These are phyloP conservation scores for Ophiocordyceps camponoti-saundersi DNA, from an alignment of 2,329 filamentous ascomycete genomes.

Conservation along the genomic window DNA sequence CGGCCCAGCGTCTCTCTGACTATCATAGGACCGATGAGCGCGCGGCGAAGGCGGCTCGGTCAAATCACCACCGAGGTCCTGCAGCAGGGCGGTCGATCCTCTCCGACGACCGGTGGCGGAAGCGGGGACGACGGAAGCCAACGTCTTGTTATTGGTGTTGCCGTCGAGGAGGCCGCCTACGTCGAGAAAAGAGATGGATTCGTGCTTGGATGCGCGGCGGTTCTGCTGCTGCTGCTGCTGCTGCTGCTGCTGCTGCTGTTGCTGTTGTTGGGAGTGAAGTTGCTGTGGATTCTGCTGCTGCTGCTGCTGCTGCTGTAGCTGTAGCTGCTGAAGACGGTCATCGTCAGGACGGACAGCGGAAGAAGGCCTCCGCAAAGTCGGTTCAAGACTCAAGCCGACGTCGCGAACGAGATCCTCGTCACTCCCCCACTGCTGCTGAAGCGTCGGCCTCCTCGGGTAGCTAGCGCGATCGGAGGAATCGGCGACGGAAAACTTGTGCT, in stretches of 20 bases:
- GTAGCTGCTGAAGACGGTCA: no score
- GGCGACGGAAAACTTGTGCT: constrained; percentile 56
- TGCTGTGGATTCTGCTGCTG: no score
- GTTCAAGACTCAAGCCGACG: constrained; percentile 51
- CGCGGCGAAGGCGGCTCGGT: neutral
- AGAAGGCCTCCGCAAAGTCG: constrained; percentile 26
- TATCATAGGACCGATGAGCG: constrained; percentile 6
- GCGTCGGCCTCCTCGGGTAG: constrained; percentile 25
- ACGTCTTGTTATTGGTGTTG: neutral
- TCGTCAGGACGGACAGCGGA: constrained; percentile 2
- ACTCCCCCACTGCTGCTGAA: constrained; percentile 62
- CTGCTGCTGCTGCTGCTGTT: no score
- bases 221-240: no score
- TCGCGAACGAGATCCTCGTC: constrained; percentile 80
- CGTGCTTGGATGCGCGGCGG: neutral
- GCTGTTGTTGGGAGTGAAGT: no score
- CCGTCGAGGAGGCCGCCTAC: constrained; percentile 57
- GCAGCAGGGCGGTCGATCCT: constrained; percentile 39
- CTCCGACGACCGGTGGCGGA: constrained; percentile 17
- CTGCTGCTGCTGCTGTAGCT: no score
- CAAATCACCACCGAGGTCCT: constrained; percentile 33
- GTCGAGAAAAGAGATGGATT: constrained; percentile 63
- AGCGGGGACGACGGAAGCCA: neutral
- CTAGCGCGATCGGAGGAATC: constrained; percentile 40
- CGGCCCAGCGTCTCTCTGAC: constrained; percentile 13